Percentiles rank a stretch among this genome's conserved stretches.
phyloP scores from a whole-genome alignment of 2,329 filamentous ascomycete genomes.

The Emericellopsis atlantica region DNA sequence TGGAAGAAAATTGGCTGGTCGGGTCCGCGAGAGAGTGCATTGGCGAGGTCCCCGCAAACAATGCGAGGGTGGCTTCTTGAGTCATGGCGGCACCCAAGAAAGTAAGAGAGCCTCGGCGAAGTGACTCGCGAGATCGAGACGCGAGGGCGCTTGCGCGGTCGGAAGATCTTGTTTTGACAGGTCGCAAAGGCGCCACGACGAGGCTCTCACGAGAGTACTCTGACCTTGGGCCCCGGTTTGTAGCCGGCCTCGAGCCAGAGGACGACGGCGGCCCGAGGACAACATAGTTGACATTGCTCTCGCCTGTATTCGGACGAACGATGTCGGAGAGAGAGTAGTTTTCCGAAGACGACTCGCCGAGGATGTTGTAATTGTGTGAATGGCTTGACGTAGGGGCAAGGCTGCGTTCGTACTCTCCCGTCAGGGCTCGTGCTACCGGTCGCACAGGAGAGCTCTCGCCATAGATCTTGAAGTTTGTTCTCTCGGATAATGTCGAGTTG shows the following conservation, averaged over 20 bases:
- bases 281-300: constrained; percentile 39
- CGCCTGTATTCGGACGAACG: constrained; percentile 19
- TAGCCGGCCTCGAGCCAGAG: constrained; percentile 24
- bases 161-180: constrained; percentile 27
- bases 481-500: constrained; percentile 33
- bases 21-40: neutral
- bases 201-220: constrained; percentile 51
- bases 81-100: constrained; percentile 42
- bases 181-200: constrained; percentile 40
- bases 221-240: constrained; percentile 17
- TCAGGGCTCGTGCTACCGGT: neutral
- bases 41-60: constrained; percentile 11
- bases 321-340: constrained; percentile 23
- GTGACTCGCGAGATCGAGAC: constrained; percentile 37
- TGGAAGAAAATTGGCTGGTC: too few species aligned
- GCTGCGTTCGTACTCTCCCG: constrained; percentile 14
- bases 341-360: constrained; percentile 35
- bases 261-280: constrained; percentile 32
- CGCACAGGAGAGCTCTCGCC: constrained; percentile 21
- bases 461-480: constrained; percentile 42
- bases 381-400: constrained; percentile 27
- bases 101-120: constrained; percentile 39
- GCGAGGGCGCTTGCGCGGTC: constrained; percentile 37
- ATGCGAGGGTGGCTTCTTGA: constrained; percentile 27
- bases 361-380: constrained; percentile 41